Percentiles rank a stretch among this genome's conserved stretches.
Evolutionary conservation across 2,329 filamentous ascomycete genomes (phyloP).

Genomic region (Sphaerulina populicola): DNA sequence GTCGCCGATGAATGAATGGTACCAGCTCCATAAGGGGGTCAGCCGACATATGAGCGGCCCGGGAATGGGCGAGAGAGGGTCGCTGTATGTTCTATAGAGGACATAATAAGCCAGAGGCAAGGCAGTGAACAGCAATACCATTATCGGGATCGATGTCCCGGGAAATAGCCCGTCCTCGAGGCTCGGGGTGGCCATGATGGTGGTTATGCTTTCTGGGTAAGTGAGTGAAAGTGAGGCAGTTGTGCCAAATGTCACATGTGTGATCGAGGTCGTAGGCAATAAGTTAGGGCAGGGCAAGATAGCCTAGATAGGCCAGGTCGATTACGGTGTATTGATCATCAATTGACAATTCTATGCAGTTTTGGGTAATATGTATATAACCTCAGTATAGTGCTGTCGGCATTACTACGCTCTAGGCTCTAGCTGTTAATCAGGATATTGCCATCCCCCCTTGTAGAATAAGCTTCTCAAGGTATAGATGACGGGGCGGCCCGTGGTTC

Average conservation of each 20-base stretch:
- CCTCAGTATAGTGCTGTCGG: too few species aligned
- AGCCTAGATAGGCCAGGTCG: not conserved
- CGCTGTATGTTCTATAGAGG: constrained; percentile 31
- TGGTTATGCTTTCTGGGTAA: not conserved
- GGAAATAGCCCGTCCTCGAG: not conserved
- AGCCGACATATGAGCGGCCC: constrained; percentile 27
- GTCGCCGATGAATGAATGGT: constrained; percentile 29
- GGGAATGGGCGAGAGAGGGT: constrained; percentile 31
- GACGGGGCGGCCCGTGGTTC: too few species aligned
- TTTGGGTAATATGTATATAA: too few species aligned
- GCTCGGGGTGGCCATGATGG: not conserved
- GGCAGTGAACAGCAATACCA: not conserved
- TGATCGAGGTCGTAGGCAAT: not conserved
- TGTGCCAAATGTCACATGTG: not conserved
- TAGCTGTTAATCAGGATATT: too few species aligned
- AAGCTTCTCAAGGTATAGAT: too few species aligned
- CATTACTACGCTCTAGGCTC: too few species aligned
- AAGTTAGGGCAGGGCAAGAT: not conserved
- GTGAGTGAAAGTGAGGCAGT: not conserved
- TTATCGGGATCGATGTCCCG: not conserved
- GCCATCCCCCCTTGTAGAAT: too few species aligned
- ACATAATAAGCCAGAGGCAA: constrained; percentile 8
- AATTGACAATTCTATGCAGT: too few species aligned
- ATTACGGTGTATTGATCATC: too few species aligned
- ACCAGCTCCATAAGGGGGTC: constrained; percentile 25